These are phyloP conservation scores for Eragrostis tef DNA, from an alignment of 202 grass and related monocot species.

Conservation along the genomic window DNA sequence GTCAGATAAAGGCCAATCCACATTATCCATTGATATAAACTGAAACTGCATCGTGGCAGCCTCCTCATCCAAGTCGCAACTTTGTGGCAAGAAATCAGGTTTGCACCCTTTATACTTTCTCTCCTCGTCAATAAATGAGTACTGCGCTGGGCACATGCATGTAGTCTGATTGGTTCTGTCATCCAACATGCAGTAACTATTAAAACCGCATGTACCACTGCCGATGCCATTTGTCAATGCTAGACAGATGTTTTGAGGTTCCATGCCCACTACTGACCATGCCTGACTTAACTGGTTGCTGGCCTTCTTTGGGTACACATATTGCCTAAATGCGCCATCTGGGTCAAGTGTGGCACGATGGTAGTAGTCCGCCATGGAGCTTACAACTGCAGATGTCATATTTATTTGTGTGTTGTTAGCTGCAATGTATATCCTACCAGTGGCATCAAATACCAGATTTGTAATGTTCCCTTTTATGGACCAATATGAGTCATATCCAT, in stretches of 20 bases:
- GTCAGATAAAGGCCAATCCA: slow-evolving; percentile 49
- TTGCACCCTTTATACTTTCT: slow-evolving; percentile 60
- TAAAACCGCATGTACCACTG: slow-evolving; percentile 70
- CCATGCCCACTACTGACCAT: background rate
- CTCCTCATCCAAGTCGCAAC: slow-evolving; percentile 50
- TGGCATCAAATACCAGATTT: slow-evolving; percentile 51
- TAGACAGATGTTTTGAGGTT: background rate
- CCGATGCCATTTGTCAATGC: accelerated
- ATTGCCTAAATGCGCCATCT: slow-evolving; percentile 68
- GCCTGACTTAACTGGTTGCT: background rate
- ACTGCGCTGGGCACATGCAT: slow-evolving; percentile 43
- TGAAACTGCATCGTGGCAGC: background rate
- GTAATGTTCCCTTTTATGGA: slow-evolving; percentile 40
- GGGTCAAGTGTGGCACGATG: slow-evolving; percentile 63
- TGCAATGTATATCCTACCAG: slow-evolving; percentile 50
- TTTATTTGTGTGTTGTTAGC: slow-evolving; percentile 7
- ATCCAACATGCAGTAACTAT: slow-evolving; percentile 54
- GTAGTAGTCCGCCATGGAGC: slow-evolving; percentile 43
- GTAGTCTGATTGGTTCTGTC: background rate
- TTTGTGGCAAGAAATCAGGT: slow-evolving; percentile 60
- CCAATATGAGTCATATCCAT: slow-evolving; percentile 42
- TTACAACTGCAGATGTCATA: slow-evolving; percentile 1
- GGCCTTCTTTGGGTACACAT: slow-evolving; percentile 47
- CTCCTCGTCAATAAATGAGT: slow-evolving; percentile 54
- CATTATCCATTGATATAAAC: background rate